phyloP scores from a whole-genome alignment of 345 rosid species.

The Aethionema arabicum region DNA sequence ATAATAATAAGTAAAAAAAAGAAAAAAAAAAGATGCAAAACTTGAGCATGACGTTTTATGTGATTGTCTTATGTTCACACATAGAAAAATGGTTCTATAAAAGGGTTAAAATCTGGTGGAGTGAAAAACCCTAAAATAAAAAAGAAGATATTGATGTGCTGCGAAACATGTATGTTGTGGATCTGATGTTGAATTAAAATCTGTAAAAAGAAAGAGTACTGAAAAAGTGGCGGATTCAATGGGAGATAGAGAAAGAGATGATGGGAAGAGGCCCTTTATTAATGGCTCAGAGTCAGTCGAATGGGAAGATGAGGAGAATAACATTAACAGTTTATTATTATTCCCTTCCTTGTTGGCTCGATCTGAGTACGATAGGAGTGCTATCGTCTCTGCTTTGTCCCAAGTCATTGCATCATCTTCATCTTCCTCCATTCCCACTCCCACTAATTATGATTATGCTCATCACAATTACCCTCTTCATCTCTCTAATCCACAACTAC shows the following conservation, averaged over 20 bases:
- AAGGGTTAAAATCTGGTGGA: not conserved
- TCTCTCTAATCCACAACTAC: not conserved
- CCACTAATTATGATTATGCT: no score
- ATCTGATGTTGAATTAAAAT: no score
- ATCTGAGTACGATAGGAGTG: slow-evolving; percentile 63
- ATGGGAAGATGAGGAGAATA: slow-evolving; percentile 44
- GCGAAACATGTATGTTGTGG: no score
- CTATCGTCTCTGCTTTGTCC: slow-evolving; percentile 68
- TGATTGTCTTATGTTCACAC: slow-evolving; percentile 37
- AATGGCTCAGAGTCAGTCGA: no score
- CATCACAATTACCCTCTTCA: no score
- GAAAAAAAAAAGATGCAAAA: slow-evolving; percentile 23
- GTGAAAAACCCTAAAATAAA: slow-evolving; percentile 30
- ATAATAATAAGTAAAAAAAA: not conserved
- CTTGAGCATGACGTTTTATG: slow-evolving; percentile 35
- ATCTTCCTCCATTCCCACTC: no score
- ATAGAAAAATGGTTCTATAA: slow-evolving; percentile 28
- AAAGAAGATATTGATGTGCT: no score
- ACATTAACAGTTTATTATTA: no score
- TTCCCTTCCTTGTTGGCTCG: slow-evolving; percentile 62
- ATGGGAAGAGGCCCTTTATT: slow-evolving; percentile 60
- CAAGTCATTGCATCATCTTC: slow-evolving; percentile 81
- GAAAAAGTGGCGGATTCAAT: slow-evolving; percentile 47
- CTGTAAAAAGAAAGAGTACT: not conserved
- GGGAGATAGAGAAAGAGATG: no score